Evolutionary conservation across 1,284 basidiomycete species (phyloP), one percentile per base, ranked within the genome.

Genomic region (Tylopilus sp.): DNA sequence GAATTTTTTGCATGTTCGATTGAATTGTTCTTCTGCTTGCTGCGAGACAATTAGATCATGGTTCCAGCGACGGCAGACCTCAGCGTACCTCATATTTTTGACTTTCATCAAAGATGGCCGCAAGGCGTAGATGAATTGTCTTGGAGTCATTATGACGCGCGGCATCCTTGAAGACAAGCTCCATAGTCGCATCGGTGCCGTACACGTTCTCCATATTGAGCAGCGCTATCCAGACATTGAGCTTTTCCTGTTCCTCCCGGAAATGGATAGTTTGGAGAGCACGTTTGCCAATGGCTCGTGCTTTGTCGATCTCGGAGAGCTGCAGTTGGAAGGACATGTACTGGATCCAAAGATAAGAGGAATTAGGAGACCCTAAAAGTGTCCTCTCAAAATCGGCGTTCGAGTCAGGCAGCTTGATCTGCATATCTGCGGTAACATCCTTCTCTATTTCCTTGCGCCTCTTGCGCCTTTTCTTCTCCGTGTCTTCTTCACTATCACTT

Each of bases 241-340:
- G 82, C 78, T 94, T 96, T 81, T 99, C 98, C 69, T 91, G 91
- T 81, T 99, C 98, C 80, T 99, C 98, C 61, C 98, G 89, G 84
- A 97, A 99, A 76, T 89, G 93, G 82, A 99, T 99, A 19, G 92
- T 92, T 74, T 91, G 86, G 67, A 98, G 83, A 6, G 97, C 98
- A 38, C 95, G 90, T 61, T 89, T 87, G 22, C 91, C 97, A 57
- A 97, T 92, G 75, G 93, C 89, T 47, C 97, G 89, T 19, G 97
- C 98, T 80, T 96, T 96, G 72, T 97, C 96, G 54, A 99, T 86
- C 80, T 99, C 97, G 53, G 96, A 96, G 19, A 99, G 89, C 72
- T 97, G 95, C 7, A 99, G 85, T 70, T 97, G 95, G 89, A 99
- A 98, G 8, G 97, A 97, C 95, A 99, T 99, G 80, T 97, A 99